Percentiles rank a stretch among this genome's conserved stretches.
phyloP scores from a whole-genome alignment of 2,329 filamentous ascomycete species.

The Beauveria bassiana region DNA sequence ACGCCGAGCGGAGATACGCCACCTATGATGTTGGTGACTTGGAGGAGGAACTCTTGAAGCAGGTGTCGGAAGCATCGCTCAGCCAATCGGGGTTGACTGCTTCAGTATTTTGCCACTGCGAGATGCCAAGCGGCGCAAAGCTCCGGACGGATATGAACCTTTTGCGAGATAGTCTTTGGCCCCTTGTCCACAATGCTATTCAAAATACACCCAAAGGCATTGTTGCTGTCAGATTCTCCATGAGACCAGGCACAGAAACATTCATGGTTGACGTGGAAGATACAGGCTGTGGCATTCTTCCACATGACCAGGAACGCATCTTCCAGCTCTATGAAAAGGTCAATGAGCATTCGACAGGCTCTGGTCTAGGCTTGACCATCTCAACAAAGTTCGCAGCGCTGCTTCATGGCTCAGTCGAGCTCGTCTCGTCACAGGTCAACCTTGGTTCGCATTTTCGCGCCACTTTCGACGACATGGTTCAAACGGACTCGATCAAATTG shows the following conservation, averaged over 20 bases:
- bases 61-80: neutral
- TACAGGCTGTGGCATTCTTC: conserved; percentile 32
- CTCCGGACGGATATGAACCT: neutral
- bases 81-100: neutral
- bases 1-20: conserved; percentile 23
- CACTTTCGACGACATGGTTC: conserved; percentile 12
- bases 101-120: neutral
- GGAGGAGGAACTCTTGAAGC: neutral
- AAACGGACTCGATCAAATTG: neutral
- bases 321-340: conserved; percentile 37
- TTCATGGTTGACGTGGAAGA: conserved; percentile 34
- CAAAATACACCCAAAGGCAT: neutral
- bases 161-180: neutral
- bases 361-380: conserved; percentile 35
- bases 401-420: conserved; percentile 28
- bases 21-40: conserved; percentile 7
- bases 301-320: conserved; percentile 28
- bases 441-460: conserved; percentile 33
- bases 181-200: neutral
- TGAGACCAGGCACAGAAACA: conserved; percentile 21
- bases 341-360: conserved; percentile 27
- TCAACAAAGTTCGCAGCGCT: conserved; percentile 32
- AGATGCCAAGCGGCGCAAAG: neutral
- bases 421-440: conserved; percentile 28
- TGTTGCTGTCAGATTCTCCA: conserved; percentile 22